Conservation (phyloP, 2,329 filamentous ascomycete genomes). For the Fusarium redolens region DNA sequence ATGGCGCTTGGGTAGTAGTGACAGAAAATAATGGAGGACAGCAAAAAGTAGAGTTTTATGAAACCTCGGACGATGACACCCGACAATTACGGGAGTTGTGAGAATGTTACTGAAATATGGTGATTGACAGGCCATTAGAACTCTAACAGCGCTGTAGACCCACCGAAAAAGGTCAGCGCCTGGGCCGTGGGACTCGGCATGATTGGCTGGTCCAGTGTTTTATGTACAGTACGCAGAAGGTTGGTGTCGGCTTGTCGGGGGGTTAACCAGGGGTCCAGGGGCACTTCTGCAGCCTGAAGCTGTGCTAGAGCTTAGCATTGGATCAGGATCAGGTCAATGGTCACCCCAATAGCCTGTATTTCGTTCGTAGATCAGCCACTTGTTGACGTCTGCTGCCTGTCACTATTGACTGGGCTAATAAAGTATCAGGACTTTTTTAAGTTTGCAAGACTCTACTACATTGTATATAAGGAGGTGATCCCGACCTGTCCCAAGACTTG, state of each 20-base stretch:
- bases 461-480: slow-evolving; percentile 13
- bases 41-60: slow-evolving; percentile 4
- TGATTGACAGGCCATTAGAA: slow-evolving; percentile 26
- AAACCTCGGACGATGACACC: slow-evolving; percentile 4
- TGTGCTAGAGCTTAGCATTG: not conserved
- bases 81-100: slow-evolving; percentile 9
- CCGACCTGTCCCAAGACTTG: not conserved
- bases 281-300: slow-evolving; percentile 5
- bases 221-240: not conserved
- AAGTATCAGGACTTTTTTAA: not conserved
- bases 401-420: not conserved
- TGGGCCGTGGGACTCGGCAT: not conserved
- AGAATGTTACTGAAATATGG: slow-evolving; percentile 6
- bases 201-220: not conserved
- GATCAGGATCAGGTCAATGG: slow-evolving; percentile 2
- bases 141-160: slow-evolving; percentile 2
- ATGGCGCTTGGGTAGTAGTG: not conserved
- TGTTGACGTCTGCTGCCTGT: not conserved
- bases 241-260: not conserved
- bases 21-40: not conserved
- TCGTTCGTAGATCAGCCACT: slow-evolving; percentile 1
- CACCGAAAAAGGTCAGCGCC: slow-evolving; percentile 1
- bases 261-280: slow-evolving; percentile 23
- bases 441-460: not conserved
- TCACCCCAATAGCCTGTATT: slow-evolving; percentile 2